phyloP scores from a whole-genome alignment of 2,329 filamentous ascomycete genomes.

The Pseudocercospora crystallina region DNA sequence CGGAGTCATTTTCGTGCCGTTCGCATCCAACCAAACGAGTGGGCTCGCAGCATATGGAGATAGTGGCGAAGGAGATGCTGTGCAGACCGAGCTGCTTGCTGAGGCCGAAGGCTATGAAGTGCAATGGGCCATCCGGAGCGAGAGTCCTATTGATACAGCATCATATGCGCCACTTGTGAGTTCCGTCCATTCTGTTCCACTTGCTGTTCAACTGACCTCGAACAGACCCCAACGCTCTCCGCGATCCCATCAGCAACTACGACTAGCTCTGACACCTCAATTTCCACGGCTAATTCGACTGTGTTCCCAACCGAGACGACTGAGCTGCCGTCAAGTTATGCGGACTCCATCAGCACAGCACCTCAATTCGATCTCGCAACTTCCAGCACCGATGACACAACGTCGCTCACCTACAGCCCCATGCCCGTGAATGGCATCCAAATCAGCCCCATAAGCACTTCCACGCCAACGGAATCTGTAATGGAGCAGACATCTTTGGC shows the following conservation, averaged over 20 bases:
- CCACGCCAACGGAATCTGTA: too few species aligned
- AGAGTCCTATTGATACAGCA: conserved; percentile 1
- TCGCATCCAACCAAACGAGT: background rate
- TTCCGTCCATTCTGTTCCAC: background rate
- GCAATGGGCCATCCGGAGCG: conserved; percentile 9
- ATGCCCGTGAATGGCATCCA: too few species aligned
- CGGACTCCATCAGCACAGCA: too few species aligned
- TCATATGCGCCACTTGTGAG: conserved; percentile 9
- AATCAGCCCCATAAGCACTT: too few species aligned
- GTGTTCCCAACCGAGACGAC: too few species aligned
- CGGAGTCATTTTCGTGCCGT: conserved; percentile 9
- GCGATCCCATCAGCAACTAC: background rate
- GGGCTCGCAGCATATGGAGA: conserved; percentile 2
- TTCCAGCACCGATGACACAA: too few species aligned
- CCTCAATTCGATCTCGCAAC: too few species aligned
- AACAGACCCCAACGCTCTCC: background rate
- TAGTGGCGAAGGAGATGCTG: conserved; percentile 7
- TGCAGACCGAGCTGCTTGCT: conserved; percentile 1
- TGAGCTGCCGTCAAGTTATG: too few species aligned
- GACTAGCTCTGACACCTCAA: background rate
- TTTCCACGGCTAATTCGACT: background rate
- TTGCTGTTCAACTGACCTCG: background rate
- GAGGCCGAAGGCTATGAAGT: conserved; percentile 2
- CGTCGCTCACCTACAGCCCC: too few species aligned
- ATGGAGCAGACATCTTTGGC: too few species aligned